Base-by-base conservation (phyloP, 108 stramenopile genomes). In the Skeletonema menzelii region DNA sequence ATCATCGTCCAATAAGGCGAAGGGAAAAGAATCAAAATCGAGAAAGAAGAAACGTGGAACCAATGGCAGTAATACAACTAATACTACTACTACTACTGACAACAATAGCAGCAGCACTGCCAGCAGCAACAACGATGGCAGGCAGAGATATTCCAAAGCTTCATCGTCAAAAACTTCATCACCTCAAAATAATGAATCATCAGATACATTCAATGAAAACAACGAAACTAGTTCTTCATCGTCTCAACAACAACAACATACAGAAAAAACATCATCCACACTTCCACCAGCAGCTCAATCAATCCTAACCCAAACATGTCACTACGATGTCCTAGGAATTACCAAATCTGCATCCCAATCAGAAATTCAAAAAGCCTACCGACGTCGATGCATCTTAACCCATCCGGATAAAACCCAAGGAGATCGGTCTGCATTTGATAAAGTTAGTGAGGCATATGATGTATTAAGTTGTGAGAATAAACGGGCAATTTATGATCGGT, bases 401-500 rank as follows among this genome's bases (percentile, higher is more conserved):
- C 98, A 98, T 66, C 97, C 98, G 2, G 98, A 98, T 79, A 98
- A 98, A 82, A 17, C 67, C 0, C 73, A 91, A 37, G 89, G 83
- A 17, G 88, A 91, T 72, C 78, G 92, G 49, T 35, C 81, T 12
- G 92, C 88, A 27, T 98, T 99, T 77, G 96, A 98, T 70, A 91
- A 96, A 49, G 95, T 98, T 14, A 79, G 89, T 13, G 88, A 96
- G 73, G 97, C 97, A 12, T 98, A 97, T 78, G 97, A 97, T 44
- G 91, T 99, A 0, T 68, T 99, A n/a, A 83, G 88, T 46, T 97
- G 95, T 86, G 84, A 88, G 30, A 82, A 75, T 13, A 97, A 97
- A 77, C 88, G 96, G 2, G 77, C 85, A 14, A n/a, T 96, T 12
- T 99, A 98, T 82, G 95, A 99, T 80, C 73, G 89, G 60, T 97